These are phyloP conservation scores for Ophiostoma piceae DNA, from an alignment of 2,329 filamentous ascomycete species.

Conservation along the genomic window DNA sequence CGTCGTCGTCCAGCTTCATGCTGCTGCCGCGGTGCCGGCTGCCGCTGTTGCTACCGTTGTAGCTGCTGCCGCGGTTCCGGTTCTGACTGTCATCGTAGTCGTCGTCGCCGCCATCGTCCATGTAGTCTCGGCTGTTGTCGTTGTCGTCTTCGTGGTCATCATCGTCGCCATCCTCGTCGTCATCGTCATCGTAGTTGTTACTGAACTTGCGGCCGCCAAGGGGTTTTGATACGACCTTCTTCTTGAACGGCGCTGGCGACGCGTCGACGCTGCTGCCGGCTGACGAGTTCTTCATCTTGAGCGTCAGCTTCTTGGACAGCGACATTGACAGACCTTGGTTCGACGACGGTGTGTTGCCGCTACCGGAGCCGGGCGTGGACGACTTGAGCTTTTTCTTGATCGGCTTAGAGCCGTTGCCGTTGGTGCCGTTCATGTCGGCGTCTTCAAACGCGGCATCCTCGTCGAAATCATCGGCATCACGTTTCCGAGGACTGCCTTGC, in stretches of 20 bases:
- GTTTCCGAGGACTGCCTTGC: conserved; percentile 53
- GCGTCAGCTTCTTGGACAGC: conserved; percentile 27
- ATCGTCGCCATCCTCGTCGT: conserved; percentile 18
- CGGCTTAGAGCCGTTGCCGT: conserved; percentile 31
- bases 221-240: conserved; percentile 48
- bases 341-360: conserved; percentile 20
- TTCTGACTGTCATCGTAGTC: conserved; percentile 14
- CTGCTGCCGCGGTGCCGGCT: conserved; percentile 1
- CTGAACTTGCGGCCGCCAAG: conserved; percentile 44
- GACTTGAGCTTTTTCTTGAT: conserved; percentile 54
- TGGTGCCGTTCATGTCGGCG: conserved; percentile 29
- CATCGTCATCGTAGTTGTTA: conserved; percentile 26
- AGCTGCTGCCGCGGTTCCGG: background rate
- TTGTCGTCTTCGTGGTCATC: conserved; percentile 25
- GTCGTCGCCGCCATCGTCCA: conserved; percentile 15
- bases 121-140: conserved; percentile 25
- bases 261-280: conserved; percentile 6
- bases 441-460: conserved; percentile 46
- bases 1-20: conserved; percentile 11
- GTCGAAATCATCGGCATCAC: conserved; percentile 50
- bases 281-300: conserved; percentile 50
- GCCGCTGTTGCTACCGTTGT: background rate
- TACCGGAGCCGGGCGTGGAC: conserved; percentile 24
- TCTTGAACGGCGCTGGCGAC: conserved; percentile 38
- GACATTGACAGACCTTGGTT: conserved; percentile 24